phyloP scores from a whole-genome alignment of 352 stramenopile genomes.

The Pythium brachiatum region DNA sequence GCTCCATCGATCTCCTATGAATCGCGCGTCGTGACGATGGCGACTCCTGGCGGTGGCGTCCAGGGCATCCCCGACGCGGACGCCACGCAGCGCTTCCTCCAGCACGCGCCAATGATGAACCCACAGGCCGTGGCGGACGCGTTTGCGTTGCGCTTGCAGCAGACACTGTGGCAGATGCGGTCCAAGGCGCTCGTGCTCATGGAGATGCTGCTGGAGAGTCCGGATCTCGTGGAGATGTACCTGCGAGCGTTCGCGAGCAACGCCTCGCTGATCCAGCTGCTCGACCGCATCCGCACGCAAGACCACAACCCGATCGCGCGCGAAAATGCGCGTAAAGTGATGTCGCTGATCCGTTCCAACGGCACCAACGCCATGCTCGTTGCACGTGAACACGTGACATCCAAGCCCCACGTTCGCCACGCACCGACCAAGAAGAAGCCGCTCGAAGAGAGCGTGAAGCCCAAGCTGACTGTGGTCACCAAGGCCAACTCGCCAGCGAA shows the following conservation, averaged over 20 bases:
- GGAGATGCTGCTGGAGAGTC: constrained; percentile 51
- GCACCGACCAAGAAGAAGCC: constrained; percentile 21
- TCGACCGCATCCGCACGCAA: constrained; percentile 34
- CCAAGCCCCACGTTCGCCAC: constrained; percentile 33
- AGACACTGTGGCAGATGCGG: constrained; percentile 52
- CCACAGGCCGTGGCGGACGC: constrained; percentile 29
- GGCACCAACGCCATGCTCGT: constrained; percentile 38
- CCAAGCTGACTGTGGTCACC: constrained; percentile 10
- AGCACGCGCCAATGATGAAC: constrained; percentile 39
- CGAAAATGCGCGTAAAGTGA: constrained; percentile 48
- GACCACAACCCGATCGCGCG: constrained; percentile 44
- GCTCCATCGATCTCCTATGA: constrained; percentile 34
- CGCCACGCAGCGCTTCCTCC: constrained; percentile 42
- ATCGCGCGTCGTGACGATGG: constrained; percentile 45
- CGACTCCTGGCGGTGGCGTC: constrained; percentile 46
- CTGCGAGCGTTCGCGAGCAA: constrained; percentile 32
- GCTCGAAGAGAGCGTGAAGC: neutral
- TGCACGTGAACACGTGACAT: constrained; percentile 24
- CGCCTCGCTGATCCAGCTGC: constrained; percentile 24
- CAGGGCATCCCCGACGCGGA: constrained; percentile 51
- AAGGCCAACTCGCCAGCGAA: neutral
- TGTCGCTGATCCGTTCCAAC: constrained; percentile 58
- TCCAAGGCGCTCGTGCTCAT: constrained; percentile 55
- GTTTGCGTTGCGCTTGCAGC: constrained; percentile 37
- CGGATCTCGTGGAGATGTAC: constrained; percentile 32